phyloP scores from a whole-genome alignment of 169 alveolate species.

The Eimeria falciformis region DNA sequence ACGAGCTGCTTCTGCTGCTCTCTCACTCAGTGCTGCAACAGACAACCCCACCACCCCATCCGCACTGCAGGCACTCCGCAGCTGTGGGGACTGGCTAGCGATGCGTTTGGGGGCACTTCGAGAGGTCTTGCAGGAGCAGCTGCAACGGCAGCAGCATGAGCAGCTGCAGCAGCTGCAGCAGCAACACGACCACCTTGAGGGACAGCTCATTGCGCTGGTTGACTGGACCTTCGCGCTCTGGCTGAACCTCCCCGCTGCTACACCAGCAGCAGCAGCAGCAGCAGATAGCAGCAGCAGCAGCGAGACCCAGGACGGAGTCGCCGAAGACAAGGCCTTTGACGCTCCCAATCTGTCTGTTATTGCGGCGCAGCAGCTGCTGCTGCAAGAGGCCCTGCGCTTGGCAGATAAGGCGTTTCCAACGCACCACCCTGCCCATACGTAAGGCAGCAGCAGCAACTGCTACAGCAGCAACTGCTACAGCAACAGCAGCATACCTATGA shows the following conservation, averaged over 20 bases:
- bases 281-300: neutral
- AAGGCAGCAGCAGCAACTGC: neutral
- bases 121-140: constrained; percentile 46
- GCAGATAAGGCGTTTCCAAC: constrained; percentile 61
- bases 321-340: constrained; percentile 36
- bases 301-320: neutral
- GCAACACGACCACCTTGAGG: constrained; percentile 52
- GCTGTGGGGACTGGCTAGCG: constrained; percentile 68
- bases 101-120: constrained; percentile 41
- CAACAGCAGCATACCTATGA: neutral
- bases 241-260: constrained; percentile 4
- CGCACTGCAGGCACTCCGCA: constrained; percentile 62
- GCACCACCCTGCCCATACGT: constrained; percentile 67
- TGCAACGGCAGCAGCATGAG: neutral
- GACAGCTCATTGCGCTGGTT: constrained; percentile 24
- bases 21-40: constrained; percentile 56
- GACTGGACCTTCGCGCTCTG: constrained; percentile 67
- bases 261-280: neutral
- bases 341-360: neutral
- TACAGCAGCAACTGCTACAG: neutral
- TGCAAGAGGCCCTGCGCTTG: constrained; percentile 52
- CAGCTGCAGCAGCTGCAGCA: constrained; percentile 26
- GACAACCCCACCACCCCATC: constrained; percentile 61
- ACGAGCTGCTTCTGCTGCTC: constrained; percentile 63
- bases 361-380: constrained; percentile 54